Conservation (phyloP, 2,329 filamentous ascomycete genomes). For the Xylaria sp. region DNA sequence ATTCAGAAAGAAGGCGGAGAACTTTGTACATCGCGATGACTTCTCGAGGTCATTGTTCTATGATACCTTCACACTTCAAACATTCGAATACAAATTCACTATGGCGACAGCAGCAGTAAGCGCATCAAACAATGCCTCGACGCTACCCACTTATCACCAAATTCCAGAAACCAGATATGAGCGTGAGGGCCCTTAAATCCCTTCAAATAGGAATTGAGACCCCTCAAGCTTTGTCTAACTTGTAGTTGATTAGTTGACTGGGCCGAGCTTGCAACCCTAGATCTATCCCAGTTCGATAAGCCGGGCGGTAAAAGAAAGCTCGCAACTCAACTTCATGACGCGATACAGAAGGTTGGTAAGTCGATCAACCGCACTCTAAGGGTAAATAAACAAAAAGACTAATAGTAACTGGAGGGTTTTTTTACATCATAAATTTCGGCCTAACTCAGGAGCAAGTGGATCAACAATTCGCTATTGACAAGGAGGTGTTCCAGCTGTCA, state of each 20-base stretch:
- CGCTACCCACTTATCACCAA: conserved; percentile 50
- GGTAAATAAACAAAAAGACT: not conserved
- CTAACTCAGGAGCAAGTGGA: conserved; percentile 70
- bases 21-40: not conserved
- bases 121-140: conserved; percentile 31
- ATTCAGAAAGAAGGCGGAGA: conserved; percentile 1
- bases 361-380: not conserved
- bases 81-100: conserved; percentile 15
- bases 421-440: conserved; percentile 72
- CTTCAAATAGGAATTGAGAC: not conserved
- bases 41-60: not conserved
- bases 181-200: conserved; percentile 42
- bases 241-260: conserved; percentile 53
- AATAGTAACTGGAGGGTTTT: conserved; percentile 59
- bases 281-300: conserved; percentile 64
- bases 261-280: conserved; percentile 68
- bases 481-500: conserved; percentile 67
- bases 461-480: conserved; percentile 69
- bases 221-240: not conserved
- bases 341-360: conserved; percentile 58
- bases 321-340: conserved; percentile 65
- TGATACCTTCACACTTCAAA: conserved; percentile 17
- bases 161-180: conserved; percentile 51
- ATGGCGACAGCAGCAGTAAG: conserved; percentile 40
- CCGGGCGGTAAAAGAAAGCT: conserved; percentile 66